phyloP scores from a whole-genome alignment of 352 stramenopile species.

The Globisporangium takayamanum region DNA sequence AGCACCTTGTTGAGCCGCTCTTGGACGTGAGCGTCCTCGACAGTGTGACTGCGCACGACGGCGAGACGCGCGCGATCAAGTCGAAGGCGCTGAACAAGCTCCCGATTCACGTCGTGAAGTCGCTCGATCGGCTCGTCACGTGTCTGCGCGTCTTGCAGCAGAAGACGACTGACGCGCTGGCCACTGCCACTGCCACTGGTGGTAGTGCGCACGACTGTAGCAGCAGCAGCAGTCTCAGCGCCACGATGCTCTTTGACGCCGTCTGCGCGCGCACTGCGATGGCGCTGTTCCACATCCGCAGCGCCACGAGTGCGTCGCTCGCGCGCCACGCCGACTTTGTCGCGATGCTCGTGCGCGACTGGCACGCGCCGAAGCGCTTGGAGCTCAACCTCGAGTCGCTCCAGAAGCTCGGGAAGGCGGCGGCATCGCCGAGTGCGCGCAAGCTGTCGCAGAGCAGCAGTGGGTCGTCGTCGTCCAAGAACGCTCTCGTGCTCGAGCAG shows the following conservation, averaged over 20 bases:
- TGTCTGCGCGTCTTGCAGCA: slow-evolving; percentile 34
- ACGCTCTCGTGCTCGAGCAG: slow-evolving; percentile 1
- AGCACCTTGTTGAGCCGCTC: slow-evolving; percentile 60
- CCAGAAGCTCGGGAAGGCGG: slow-evolving; percentile 29
- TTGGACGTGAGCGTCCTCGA: slow-evolving; percentile 31
- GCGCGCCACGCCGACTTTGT: slow-evolving; percentile 37
- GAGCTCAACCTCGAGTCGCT: slow-evolving; percentile 71
- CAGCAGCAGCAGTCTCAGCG: neutral
- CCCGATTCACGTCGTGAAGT: slow-evolving; percentile 38
- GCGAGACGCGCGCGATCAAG: slow-evolving; percentile 13
- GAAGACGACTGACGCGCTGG: slow-evolving; percentile 19
- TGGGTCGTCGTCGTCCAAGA: no score
- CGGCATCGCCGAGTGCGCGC: slow-evolving; percentile 3
- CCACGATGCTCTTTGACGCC: slow-evolving; percentile 31
- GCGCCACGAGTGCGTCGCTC: slow-evolving; percentile 7
- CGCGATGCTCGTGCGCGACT: slow-evolving; percentile 34
- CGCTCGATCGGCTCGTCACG: slow-evolving; percentile 56
- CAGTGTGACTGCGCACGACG: slow-evolving; percentile 15
- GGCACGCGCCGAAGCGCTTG: slow-evolving; percentile 53
- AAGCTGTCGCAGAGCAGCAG: slow-evolving; percentile 6
- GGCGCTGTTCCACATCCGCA: slow-evolving; percentile 54
- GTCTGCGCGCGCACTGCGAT: slow-evolving; percentile 49
- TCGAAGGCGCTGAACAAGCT: slow-evolving; percentile 53
- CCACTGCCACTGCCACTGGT: neutral
- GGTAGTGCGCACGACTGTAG: neutral